phyloP scores from a whole-genome alignment of 1,284 basidiomycete genomes.

The Exobasidium cylindrosporum region DNA sequence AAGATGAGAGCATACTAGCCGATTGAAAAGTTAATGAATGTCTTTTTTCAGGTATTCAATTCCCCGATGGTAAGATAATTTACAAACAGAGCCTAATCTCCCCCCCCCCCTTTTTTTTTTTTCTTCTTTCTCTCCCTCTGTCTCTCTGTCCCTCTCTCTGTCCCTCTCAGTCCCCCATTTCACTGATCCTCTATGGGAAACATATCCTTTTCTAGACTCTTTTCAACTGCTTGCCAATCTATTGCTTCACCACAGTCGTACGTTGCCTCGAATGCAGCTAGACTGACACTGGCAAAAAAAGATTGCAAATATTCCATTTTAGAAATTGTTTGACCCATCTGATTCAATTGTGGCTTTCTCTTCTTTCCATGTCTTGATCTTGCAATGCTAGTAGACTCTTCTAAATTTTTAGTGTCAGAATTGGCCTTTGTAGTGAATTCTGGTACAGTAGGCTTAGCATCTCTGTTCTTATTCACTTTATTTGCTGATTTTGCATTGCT shows the following conservation, averaged over 20 bases:
- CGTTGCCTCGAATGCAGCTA: not conserved
- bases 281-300: constrained; percentile 3
- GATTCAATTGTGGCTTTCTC: constrained; percentile 1
- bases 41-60: no score
- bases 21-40: no score
- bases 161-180: not conserved
- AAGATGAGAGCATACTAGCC: no score
- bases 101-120: no score
- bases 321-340: not conserved
- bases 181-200: not conserved
- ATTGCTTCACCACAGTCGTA: constrained; percentile 2
- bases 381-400: not conserved
- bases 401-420: not conserved
- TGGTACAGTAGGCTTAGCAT: not conserved
- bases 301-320: not conserved
- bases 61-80: no score
- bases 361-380: not conserved
- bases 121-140: no score
- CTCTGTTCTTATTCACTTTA: not conserved
- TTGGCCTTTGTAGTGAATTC: not conserved
- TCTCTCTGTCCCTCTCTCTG: no score
- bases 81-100: no score
- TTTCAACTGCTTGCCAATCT: constrained; percentile 1
- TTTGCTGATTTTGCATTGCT: not conserved
- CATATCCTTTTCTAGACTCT: not conserved